These are phyloP conservation scores for Diaporthe sp. DNA, from an alignment of 2,329 filamentous ascomycete species.

Conservation along the genomic window DNA sequence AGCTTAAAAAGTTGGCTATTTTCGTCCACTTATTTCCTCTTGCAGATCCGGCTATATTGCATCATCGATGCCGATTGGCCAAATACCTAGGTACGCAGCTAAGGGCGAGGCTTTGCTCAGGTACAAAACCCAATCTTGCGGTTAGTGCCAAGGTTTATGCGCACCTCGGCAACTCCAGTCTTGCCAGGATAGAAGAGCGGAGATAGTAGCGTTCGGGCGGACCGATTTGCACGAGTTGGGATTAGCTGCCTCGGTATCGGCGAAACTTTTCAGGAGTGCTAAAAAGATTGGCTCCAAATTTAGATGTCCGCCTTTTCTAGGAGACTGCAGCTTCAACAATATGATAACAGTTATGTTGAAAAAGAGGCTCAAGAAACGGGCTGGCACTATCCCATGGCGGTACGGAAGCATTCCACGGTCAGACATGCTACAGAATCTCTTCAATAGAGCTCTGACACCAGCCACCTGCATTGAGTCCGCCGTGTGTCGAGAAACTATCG, in stretches of 20 bases:
- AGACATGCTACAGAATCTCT: background rate
- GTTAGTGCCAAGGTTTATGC: constrained; percentile 3
- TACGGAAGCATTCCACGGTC: too few species aligned
- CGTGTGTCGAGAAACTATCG: too few species aligned
- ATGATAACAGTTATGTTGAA: too few species aligned
- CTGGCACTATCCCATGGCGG: too few species aligned
- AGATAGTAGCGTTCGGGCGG: constrained; percentile 3
- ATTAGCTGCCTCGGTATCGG: constrained; percentile 12
- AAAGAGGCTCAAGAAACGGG: too few species aligned
- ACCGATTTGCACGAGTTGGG: background rate
- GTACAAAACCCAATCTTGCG: background rate
- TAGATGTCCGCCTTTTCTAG: background rate
- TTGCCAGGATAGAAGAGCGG: background rate
- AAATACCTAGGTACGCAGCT: background rate
- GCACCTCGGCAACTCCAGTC: constrained; percentile 2
- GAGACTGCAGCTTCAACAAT: background rate
- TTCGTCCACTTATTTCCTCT: background rate
- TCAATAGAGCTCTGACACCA: background rate
- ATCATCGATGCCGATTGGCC: background rate
- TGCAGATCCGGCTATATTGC: background rate
- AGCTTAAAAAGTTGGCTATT: background rate
- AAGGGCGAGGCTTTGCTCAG: background rate
- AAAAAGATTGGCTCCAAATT: background rate
- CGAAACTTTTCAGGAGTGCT: background rate
- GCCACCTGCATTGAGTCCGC: rapidly evolving